phyloP scores from a whole-genome alignment of 2,329 filamentous ascomycete species.

The Beauveria bassiana region DNA sequence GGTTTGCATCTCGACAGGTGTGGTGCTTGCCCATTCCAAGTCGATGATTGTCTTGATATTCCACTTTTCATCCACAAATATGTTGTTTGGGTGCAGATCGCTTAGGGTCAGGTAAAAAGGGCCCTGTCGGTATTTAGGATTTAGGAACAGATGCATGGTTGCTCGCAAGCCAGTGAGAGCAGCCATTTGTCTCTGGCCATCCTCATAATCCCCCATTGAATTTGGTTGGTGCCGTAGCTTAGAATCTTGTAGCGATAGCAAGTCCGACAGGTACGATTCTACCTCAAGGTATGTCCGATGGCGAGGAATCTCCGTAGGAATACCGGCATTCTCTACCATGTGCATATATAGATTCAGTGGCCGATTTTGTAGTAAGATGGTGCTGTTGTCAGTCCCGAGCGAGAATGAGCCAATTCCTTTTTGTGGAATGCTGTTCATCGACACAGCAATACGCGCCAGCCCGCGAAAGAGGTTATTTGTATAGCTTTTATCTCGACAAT shows the following conservation, averaged over 20 bases:
- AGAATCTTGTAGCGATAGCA: constrained; percentile 26
- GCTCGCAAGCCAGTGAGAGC: constrained; percentile 22
- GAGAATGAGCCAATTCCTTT: constrained; percentile 10
- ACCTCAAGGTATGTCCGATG: constrained; percentile 23
- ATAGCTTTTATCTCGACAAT: constrained; percentile 14
- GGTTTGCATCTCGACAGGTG: constrained; percentile 19
- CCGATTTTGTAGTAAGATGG: constrained; percentile 25
- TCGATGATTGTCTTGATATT: constrained; percentile 24
- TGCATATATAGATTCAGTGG: constrained; percentile 25
- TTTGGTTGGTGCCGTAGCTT: constrained; percentile 27
- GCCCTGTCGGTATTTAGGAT: constrained; percentile 19
- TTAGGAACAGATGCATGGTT: constrained; percentile 17
- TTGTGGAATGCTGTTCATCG: constrained; percentile 17
- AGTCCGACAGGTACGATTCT: constrained; percentile 23
- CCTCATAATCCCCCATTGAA: constrained; percentile 20
- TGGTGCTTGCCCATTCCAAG: constrained; percentile 22
- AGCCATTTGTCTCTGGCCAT: constrained; percentile 23
- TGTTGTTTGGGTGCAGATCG: constrained; percentile 31
- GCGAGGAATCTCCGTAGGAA: constrained; percentile 26
- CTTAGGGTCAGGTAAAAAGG: constrained; percentile 26
- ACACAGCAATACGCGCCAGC: constrained; percentile 21
- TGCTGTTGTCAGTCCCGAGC: constrained; percentile 19
- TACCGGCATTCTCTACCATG: constrained; percentile 25
- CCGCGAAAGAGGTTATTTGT: constrained; percentile 18
- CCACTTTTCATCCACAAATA: constrained; percentile 26